Conservation (phyloP, 768 basidiomycete species). For the Tricholoma flavovirens region DNA sequence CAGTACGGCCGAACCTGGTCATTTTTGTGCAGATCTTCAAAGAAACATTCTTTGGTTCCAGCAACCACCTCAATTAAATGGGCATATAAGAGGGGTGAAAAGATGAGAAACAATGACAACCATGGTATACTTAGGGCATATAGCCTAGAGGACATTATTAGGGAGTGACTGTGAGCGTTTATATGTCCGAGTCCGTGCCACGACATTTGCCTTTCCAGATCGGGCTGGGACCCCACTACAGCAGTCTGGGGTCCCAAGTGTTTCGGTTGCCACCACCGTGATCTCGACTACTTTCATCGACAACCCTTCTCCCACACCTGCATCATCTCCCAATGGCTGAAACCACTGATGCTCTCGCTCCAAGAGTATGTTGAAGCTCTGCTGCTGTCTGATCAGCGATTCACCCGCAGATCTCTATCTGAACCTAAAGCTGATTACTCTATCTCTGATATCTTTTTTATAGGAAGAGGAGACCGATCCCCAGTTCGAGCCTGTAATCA, state of each 20-base stretch:
- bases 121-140: constrained; percentile 35
- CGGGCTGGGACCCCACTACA: constrained; percentile 12
- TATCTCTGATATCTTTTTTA: constrained; percentile 15
- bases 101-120: constrained; percentile 36
- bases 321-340: constrained; percentile 43
- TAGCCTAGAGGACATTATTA: constrained; percentile 11
- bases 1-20: constrained; percentile 60
- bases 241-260: constrained; percentile 13
- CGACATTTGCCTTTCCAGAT: background rate
- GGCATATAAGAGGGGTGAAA: constrained; percentile 40
- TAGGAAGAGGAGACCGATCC: constrained; percentile 80
- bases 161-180: background rate
- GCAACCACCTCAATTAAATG: constrained; percentile 75
- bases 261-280: constrained; percentile 1
- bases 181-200: background rate
- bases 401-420: constrained; percentile 6
- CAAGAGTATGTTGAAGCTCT: constrained; percentile 51
- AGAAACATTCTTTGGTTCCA: constrained; percentile 89
- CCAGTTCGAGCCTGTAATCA: constrained; percentile 95
- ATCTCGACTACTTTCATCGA: background rate
- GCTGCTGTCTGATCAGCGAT: constrained; percentile 18
- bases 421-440: constrained; percentile 7
- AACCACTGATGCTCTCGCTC: constrained; percentile 57
- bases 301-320: constrained; percentile 1
- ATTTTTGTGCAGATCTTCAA: constrained; percentile 86